Evolutionary conservation across 495 filamentous ascomycete genomes (phyloP).

Genomic region (Penicillium tannophilum): DNA sequence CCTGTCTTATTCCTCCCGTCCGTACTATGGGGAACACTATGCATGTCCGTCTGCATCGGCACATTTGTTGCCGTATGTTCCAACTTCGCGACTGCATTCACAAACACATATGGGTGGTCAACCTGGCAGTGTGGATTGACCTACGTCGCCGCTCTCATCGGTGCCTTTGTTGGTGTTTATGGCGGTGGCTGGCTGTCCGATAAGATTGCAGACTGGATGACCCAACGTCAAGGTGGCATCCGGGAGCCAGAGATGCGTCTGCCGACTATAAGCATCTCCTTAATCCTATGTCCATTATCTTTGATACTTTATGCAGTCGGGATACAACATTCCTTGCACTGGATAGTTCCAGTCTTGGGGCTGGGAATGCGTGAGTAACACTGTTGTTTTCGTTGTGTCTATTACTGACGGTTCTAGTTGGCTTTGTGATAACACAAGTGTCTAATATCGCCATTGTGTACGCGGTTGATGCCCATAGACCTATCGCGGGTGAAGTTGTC

Average conservation of each 20-base stretch:
- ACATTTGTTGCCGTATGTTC: slow-evolving; percentile 54
- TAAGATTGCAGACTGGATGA: slow-evolving; percentile 51
- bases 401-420: slow-evolving; percentile 1
- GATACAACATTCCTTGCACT: slow-evolving; percentile 49
- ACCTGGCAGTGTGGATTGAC: slow-evolving; percentile 51
- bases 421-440: slow-evolving; percentile 7
- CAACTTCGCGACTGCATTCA: slow-evolving; percentile 50
- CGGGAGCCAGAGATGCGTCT: slow-evolving; percentile 59
- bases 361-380: slow-evolving; percentile 30
- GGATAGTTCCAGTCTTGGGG: slow-evolving; percentile 57
- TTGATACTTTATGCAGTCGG: slow-evolving; percentile 54
- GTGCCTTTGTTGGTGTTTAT: slow-evolving; percentile 47
- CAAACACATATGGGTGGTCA: slow-evolving; percentile 41
- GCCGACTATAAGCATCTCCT: slow-evolving; percentile 42
- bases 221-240: slow-evolving; percentile 51
- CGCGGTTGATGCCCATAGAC: slow-evolving; percentile 55
- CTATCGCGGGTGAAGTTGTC: slow-evolving; percentile 53
- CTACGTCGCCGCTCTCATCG: slow-evolving; percentile 50
- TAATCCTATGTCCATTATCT: slow-evolving; percentile 44
- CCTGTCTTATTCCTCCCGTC: slow-evolving; percentile 35
- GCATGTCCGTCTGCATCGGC: slow-evolving; percentile 52
- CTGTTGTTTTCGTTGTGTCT: not conserved
- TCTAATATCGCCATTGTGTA: slow-evolving; percentile 28
- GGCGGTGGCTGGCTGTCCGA: slow-evolving; percentile 53
- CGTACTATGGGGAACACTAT: slow-evolving; percentile 52